A percentile compares a stretch with the other conserved stretches of the same genome.
These are phyloP conservation scores for Stemphylium vesicarium DNA, from an alignment of 2,329 filamentous ascomycete genomes.

Conservation along the genomic window DNA sequence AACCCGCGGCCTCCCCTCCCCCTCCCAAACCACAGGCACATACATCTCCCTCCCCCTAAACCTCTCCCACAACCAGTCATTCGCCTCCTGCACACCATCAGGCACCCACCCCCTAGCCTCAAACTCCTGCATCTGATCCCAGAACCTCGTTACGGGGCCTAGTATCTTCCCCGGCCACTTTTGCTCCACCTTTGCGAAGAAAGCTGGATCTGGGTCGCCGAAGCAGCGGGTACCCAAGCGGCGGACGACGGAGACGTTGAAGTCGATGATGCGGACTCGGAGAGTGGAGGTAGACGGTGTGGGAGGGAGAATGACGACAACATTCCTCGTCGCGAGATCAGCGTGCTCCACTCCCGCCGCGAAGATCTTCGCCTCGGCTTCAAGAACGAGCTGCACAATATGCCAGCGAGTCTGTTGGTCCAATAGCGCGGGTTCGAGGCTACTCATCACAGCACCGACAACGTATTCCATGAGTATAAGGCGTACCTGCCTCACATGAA, in stretches of 20 bases:
- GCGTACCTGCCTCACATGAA: constrained; percentile 1
- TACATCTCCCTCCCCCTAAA: background rate
- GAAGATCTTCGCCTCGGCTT: constrained; percentile 7
- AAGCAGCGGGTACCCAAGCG: background rate
- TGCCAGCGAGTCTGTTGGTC: background rate
- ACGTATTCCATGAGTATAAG: constrained; percentile 8
- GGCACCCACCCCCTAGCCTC: background rate
- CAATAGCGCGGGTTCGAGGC: background rate
- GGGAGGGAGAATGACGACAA: constrained; percentile 2
- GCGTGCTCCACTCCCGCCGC: constrained; percentile 6
- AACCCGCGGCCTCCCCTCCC: background rate
- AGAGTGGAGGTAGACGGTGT: background rate
- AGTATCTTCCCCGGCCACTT: background rate
- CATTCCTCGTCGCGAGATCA: constrained; percentile 16
- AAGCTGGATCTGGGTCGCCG: background rate
- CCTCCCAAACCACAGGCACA: background rate
- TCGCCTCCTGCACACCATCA: background rate
- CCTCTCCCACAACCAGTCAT: constrained; percentile 6
- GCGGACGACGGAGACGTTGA: background rate
- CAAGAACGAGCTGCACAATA: background rate
- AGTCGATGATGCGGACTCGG: constrained; percentile 2
- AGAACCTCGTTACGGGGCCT: background rate
- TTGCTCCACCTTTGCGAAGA: background rate
- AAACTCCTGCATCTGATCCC: constrained; percentile 3
- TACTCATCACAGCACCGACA: background rate